Base-by-base conservation (phyloP, 345 rosid genomes). In the Brassica nigra region DNA sequence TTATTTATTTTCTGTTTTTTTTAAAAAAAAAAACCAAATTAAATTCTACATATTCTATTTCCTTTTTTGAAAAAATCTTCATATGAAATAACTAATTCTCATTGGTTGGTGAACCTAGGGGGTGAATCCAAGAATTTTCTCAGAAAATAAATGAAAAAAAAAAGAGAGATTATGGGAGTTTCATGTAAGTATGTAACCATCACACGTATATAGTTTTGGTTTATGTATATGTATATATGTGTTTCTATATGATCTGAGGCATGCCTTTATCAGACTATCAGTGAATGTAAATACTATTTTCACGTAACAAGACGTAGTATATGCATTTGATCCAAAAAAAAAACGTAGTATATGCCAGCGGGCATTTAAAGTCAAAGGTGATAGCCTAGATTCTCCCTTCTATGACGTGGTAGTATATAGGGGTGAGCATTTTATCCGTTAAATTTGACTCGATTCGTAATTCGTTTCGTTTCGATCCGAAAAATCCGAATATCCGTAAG, bases 171-270 rank as follows among this genome's bases (percentile, higher is more conserved):
- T 80, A 80, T 76, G 83, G 76, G 80, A 80, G 83, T 80, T 80
- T 80, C 58, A 64, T 63, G 73, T 80, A 80, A 76, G 80, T 34
- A 80, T 75, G 77, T 80, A 80, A 76, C 83, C 47, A 80, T 75
- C 66, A 16, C 49, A 16, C 29, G 55, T 70, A 65, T 80, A 76
- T 75, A 75, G 69, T 70, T 70, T 65, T 70, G 36, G 66, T 62
- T 68, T 42, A 42, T 52, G 58, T 62, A 61, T 76, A 30, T 64
- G 59, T 9, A 23, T 34, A 16, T 15, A n/a, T 63, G 8, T 63
- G 18, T 30, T 15, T 54, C 44, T 70, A 55, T 44, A 39, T 10
- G 37, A 63, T 31, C 47, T 54, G 5, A 42, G 36, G 39, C 54
- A 62, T 69, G 36, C 37, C 1, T 61, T 5, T 12, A 12, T 44